Evolutionary conservation across 768 basidiomycete genomes (phyloP).

Genomic region (Austroboletus eburneus): DNA sequence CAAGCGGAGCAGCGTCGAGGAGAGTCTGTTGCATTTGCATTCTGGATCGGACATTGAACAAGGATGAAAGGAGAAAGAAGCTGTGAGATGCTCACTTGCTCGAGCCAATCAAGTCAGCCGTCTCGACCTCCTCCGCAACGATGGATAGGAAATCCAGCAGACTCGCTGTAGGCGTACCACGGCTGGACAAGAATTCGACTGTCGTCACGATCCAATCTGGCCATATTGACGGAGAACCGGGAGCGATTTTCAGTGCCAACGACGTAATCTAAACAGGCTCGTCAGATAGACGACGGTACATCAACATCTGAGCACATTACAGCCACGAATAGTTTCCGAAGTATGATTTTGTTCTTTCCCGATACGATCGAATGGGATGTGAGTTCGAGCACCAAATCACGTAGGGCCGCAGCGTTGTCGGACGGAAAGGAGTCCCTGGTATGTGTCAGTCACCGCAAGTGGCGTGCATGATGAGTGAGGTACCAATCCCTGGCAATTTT

Average conservation of each 20-base stretch:
- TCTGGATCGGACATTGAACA: slow-evolving; percentile 35
- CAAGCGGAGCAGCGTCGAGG: slow-evolving; percentile 63
- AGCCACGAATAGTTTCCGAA: slow-evolving; percentile 84
- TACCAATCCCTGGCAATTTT: slow-evolving; percentile 94
- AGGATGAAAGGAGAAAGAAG: not conserved
- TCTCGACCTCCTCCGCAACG: slow-evolving; percentile 75
- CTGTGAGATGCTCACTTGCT: slow-evolving; percentile 54
- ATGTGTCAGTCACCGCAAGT: slow-evolving; percentile 3
- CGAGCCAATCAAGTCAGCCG: slow-evolving; percentile 68
- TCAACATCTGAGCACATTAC: slow-evolving; percentile 37
- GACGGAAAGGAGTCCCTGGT: slow-evolving; percentile 71
- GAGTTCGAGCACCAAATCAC: slow-evolving; percentile 65
- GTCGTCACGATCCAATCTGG: slow-evolving; percentile 72
- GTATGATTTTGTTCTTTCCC: slow-evolving; percentile 62
- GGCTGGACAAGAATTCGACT: slow-evolving; percentile 55
- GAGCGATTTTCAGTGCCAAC: slow-evolving; percentile 66
- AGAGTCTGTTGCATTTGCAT: slow-evolving; percentile 62
- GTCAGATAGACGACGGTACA: slow-evolving; percentile 4
- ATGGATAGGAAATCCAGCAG: slow-evolving; percentile 78
- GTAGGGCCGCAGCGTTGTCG: slow-evolving; percentile 53
- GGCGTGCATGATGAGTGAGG: slow-evolving; percentile 16
- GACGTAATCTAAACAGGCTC: slow-evolving; percentile 48
- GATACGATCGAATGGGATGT: slow-evolving; percentile 61
- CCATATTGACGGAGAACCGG: slow-evolving; percentile 58
- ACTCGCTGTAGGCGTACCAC: slow-evolving; percentile 54